A percentile compares a stretch with the other conserved stretches of the same genome.
phyloP scores from a whole-genome alignment of 352 stramenopile species.

The Aphanomyces astaci region DNA sequence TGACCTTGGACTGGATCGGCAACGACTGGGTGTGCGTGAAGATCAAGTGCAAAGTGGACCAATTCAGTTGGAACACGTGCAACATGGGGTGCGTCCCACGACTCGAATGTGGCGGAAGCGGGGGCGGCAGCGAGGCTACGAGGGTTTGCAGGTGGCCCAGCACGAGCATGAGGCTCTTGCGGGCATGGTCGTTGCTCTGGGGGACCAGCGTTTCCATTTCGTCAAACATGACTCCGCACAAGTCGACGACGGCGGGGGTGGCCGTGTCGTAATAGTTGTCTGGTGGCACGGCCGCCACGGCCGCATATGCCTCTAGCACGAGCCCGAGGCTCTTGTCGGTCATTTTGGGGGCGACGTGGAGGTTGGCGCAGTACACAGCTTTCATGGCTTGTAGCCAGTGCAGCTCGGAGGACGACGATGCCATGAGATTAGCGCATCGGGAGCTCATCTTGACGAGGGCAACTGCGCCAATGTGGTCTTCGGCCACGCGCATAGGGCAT shows the following conservation, averaged over 20 bases:
- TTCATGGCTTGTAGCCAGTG: not conserved
- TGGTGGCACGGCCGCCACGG: not conserved
- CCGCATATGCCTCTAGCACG: slow-evolving; percentile 8
- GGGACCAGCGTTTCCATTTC: not conserved
- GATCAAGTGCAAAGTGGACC: slow-evolving; percentile 6
- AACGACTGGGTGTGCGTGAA: not conserved
- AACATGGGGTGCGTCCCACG: not conserved
- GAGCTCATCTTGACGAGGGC: not conserved
- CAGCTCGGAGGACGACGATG: not conserved
- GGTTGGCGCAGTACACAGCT: slow-evolving; percentile 1
- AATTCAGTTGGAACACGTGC: slow-evolving; percentile 1
- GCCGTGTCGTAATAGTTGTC: not conserved
- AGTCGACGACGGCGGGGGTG: not conserved
- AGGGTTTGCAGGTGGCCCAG: slow-evolving; percentile 5
- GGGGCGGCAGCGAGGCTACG: not conserved
- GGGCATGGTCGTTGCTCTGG: not conserved
- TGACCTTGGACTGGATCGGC: not conserved
- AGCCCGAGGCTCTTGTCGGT: slow-evolving; percentile 17
- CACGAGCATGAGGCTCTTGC: not conserved
- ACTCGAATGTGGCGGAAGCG: not conserved
- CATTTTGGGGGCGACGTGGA: not conserved
- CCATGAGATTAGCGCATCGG: not conserved
- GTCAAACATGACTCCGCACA: slow-evolving; percentile 1
- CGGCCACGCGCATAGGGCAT: slow-evolving; percentile 7
- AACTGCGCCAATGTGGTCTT: slow-evolving; percentile 16